These are phyloP conservation scores for Cadophora malorum DNA, from an alignment of 2,329 filamentous ascomycete genomes.

Conservation along the genomic window DNA sequence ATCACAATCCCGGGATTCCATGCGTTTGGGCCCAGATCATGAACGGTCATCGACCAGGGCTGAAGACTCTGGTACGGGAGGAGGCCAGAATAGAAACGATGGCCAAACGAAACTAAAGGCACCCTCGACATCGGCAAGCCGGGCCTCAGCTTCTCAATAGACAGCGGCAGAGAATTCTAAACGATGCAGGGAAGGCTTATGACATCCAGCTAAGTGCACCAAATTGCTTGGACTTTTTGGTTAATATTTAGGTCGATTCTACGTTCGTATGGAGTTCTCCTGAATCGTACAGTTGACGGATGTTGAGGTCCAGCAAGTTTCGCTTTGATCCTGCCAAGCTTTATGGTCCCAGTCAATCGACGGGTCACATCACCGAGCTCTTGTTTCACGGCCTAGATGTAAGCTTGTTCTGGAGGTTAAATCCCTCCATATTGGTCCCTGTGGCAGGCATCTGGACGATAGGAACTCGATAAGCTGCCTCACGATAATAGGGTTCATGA, in stretches of 20 bases:
- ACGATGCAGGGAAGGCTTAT: conserved; percentile 14
- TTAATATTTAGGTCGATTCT: conserved; percentile 6
- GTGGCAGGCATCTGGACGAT: not conserved
- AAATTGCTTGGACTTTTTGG: conserved; percentile 9
- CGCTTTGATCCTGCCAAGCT: conserved; percentile 19
- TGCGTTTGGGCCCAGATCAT: conserved; percentile 22
- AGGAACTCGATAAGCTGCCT: conserved; percentile 10
- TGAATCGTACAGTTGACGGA: conserved; percentile 7
- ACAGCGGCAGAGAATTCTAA: conserved; percentile 20
- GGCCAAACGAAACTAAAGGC: conserved; percentile 19
- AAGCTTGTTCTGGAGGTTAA: conserved; percentile 20
- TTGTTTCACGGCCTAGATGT: conserved; percentile 22
- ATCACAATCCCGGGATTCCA: conserved; percentile 27
- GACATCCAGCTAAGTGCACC: conserved; percentile 12
- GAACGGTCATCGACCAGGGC: conserved; percentile 4
- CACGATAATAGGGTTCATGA: not conserved
- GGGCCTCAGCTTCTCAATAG: conserved; percentile 1
- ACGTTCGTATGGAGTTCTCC: not conserved
- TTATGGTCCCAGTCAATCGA: not conserved
- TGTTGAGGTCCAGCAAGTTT: conserved; percentile 2
- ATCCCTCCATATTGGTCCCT: not conserved
- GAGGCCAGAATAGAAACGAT: conserved; percentile 14
- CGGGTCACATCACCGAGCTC: not conserved
- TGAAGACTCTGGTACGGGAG: conserved; percentile 15
- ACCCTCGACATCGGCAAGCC: conserved; percentile 3